Percentiles rank a stretch among this genome's conserved stretches.
phyloP scores from a whole-genome alignment of 2,329 filamentous ascomycete genomes.

The Pestalotiopsis sp. region DNA sequence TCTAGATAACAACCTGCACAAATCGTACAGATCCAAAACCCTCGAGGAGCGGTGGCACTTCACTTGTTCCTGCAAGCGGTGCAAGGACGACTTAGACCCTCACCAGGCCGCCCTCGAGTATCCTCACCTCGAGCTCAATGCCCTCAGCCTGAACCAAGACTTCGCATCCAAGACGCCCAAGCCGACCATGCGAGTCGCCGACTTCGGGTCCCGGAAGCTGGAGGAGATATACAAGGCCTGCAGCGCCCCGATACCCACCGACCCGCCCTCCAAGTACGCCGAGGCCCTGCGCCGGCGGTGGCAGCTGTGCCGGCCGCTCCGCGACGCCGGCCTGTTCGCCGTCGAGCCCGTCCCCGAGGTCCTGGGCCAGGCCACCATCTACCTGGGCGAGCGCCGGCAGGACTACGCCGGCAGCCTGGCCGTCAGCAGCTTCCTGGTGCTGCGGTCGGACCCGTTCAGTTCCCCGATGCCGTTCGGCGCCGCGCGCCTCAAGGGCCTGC shows the following conservation, averaged over 20 bases:
- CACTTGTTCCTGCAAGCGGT: constrained; percentile 52
- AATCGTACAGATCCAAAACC: constrained; percentile 41
- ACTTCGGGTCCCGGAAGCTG: constrained; percentile 20
- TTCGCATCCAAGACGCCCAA: constrained; percentile 30
- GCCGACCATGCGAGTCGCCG: constrained; percentile 26
- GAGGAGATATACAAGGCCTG: constrained; percentile 35
- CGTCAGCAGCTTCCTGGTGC: constrained; percentile 49
- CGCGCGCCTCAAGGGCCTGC: constrained; percentile 51
- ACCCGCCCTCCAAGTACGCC: constrained; percentile 13
- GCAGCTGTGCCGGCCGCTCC: constrained; percentile 39
- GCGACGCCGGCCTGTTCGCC: constrained; percentile 45
- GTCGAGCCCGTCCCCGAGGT: constrained; percentile 50
- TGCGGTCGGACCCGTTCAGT: constrained; percentile 52
- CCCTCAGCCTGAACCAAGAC: constrained; percentile 46
- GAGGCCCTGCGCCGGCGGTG: constrained; percentile 38
- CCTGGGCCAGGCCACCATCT: constrained; percentile 46
- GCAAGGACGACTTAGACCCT: constrained; percentile 51
- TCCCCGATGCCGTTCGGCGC: constrained; percentile 53
- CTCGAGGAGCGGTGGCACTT: constrained; percentile 54
- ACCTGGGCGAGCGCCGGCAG: constrained; percentile 41
- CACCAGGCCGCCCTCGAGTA: constrained; percentile 53
- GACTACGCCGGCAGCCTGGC: constrained; percentile 48
- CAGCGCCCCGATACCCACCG: constrained; percentile 17
- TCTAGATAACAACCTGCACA: constrained; percentile 51
- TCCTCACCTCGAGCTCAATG: constrained; percentile 45